Percentiles rank a stretch among this genome's conserved stretches.
These are phyloP conservation scores for Diaporthe ampelina DNA, from an alignment of 2,329 filamentous ascomycete genomes.

Conservation along the genomic window DNA sequence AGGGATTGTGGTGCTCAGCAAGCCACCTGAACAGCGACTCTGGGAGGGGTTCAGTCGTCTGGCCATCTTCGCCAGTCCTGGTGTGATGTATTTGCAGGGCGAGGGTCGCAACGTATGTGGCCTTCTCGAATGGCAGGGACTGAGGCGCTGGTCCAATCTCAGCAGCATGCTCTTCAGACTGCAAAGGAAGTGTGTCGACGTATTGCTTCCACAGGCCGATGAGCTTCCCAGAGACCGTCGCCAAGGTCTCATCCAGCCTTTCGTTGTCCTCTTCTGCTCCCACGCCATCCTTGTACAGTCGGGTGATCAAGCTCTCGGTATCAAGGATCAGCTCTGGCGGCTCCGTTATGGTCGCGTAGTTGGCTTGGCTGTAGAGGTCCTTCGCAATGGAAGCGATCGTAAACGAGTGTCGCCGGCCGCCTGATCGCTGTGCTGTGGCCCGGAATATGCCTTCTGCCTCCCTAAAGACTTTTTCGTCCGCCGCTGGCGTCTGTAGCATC, in stretches of 20 bases:
- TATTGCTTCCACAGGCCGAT: conserved; percentile 70
- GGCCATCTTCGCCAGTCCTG: conserved; percentile 56
- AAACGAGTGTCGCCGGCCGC: conserved; percentile 64
- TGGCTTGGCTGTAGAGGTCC: conserved; percentile 72
- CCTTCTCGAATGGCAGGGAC: conserved; percentile 78
- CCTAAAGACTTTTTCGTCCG: conserved; percentile 64
- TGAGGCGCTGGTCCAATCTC: conserved; percentile 76
- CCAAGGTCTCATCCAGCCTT: conserved; percentile 68
- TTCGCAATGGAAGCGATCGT: conserved; percentile 80
- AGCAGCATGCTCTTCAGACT: conserved; percentile 67
- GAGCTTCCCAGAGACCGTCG: conserved; percentile 66
- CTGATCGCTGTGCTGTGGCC: conserved; percentile 63
- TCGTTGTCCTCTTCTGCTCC: conserved; percentile 68
- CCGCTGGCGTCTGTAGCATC: conserved; percentile 69
- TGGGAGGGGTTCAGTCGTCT: conserved; percentile 71
- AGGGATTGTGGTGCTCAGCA: conserved; percentile 79
- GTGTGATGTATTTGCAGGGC: conserved; percentile 84
- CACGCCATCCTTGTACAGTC: conserved; percentile 74
- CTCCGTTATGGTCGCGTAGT: conserved; percentile 75
- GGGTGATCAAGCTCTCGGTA: conserved; percentile 79
- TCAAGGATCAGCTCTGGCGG: conserved; percentile 78
- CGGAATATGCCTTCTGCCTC: conserved; percentile 71
- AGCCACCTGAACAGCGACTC: conserved; percentile 89
- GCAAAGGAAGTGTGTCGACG: conserved; percentile 61
- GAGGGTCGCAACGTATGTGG: conserved; percentile 82